Conservation (phyloP, 352 stramenopile species). For the Blastocystis hominis region DNA sequence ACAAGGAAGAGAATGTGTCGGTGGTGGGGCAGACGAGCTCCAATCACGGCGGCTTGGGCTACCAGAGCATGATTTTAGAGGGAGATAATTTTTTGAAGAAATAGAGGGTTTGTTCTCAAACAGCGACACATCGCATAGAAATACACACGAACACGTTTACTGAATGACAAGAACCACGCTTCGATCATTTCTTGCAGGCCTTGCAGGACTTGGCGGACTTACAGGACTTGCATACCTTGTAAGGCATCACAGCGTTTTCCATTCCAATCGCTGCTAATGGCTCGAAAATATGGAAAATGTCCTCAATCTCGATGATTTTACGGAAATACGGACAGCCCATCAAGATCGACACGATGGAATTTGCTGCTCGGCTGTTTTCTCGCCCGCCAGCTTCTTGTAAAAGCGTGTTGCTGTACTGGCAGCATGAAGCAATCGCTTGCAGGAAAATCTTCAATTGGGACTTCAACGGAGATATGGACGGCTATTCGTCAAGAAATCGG, state of each 20-base stretch:
- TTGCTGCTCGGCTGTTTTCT: too few relatives aligned
- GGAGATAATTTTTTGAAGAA: neutral
- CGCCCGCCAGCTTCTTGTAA: neutral
- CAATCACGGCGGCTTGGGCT: neutral
- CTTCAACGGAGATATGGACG: conserved; percentile 6
- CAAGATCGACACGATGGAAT: neutral
- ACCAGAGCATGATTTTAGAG: neutral
- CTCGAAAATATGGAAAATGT: conserved; percentile 46
- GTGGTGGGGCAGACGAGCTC: neutral
- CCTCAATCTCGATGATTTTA: neutral
- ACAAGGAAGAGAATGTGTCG: neutral
- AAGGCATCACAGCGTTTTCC: neutral
- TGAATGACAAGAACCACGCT: too few relatives aligned
- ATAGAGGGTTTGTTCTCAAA: neutral
- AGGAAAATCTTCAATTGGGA: conserved; percentile 27
- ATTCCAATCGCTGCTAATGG: neutral
- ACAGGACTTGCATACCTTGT: neutral
- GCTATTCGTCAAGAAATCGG: neutral
- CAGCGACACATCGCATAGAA: neutral
- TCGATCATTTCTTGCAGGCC: too few relatives aligned
- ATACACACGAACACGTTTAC: too few relatives aligned
- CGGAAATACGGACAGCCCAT: neutral
- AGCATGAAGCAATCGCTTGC: conserved; percentile 9
- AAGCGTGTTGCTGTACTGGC: neutral
- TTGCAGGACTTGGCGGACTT: too few relatives aligned